Base-by-base conservation (phyloP, 441 rosid species). In the Melastoma candidum region DNA sequence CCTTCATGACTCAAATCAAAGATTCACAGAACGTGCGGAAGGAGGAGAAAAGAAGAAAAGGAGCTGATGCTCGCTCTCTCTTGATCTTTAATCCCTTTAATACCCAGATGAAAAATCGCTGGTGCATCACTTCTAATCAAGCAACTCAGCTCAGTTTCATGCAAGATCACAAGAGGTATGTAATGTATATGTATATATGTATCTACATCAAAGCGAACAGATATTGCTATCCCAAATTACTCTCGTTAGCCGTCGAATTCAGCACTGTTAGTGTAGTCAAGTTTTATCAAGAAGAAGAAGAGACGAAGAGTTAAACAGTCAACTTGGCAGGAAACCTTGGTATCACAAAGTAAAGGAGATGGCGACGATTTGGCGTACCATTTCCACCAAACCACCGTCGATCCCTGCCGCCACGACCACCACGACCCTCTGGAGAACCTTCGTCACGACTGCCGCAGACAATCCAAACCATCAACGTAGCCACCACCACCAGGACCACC, bases 91-190 rank as follows among this genome's bases (percentile, higher is more conserved):
- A 17, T 68, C 54, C 69, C 53, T 47, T 52, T 52, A 44, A 52
- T 13, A 52, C 56, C 43, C 64, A 39, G 44, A 17, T 60, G 66
- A 54, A 69, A 59, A 26, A 56, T 68, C 46, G 25, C 47, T 4
- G 41, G 41, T 32, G 41, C 41, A 4, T 32, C 41, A 4, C 41
- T 32, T 32, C 41, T 32, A 32, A 32, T 32, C 41, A 32, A 32
- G 41, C 41, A 32, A 48, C 64, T 17, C 32, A 14, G 32, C 58
- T 62, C 68, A 74, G 74, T 83, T 17, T 82, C 86, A 83, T 83
- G 95, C 95, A 83, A 80, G 90, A 85, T 76, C 77, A 83, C 74
- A 83, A 85, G 63, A 83, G 93, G 97, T 83, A 17, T 17, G 22
- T 17, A 17, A 83, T 51, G 70, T 25, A 22, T 27, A 27, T 52